These are phyloP conservation scores for Urochloa ruziziensis DNA, from an alignment of 176 grass and related monocot genomes.

Conservation along the genomic window DNA sequence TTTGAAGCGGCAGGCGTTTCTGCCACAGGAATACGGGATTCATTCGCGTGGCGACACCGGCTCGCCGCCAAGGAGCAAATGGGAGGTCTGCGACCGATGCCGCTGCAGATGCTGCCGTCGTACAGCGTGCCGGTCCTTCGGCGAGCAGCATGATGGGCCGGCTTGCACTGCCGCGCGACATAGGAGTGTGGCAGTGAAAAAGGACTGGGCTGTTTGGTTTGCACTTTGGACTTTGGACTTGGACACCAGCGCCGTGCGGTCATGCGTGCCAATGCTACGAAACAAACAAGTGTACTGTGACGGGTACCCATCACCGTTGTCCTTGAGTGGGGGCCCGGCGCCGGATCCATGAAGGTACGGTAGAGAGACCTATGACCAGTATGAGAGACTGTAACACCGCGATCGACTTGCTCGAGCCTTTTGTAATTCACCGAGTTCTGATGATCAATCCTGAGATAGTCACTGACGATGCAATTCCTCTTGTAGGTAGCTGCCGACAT, in stretches of 20 bases:
- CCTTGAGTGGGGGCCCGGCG: not conserved
- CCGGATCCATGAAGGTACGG: too few species aligned
- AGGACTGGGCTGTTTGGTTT: not conserved
- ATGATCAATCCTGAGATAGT: too few species aligned
- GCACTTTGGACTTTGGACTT: not conserved
- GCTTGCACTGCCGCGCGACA: not conserved
- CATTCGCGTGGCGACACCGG: not conserved
- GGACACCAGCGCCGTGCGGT: not conserved
- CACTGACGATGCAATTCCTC: too few species aligned
- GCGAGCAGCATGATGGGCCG: not conserved
- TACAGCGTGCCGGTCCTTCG: slow-evolving; percentile 19
- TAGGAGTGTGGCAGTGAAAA: not conserved
- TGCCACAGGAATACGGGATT: not conserved
- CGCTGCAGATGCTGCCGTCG: not conserved
- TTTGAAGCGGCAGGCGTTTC: not conserved
- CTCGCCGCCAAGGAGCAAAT: not conserved
- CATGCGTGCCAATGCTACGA: not conserved
- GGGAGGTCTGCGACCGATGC: not conserved
- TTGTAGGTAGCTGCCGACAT: too few species aligned
- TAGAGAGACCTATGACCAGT: not conserved
- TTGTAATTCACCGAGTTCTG: too few species aligned
- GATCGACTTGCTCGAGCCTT: not conserved
- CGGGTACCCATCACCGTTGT: not conserved
- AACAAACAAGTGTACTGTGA: not conserved
- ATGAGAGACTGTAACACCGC: not conserved